Evolutionary conservation across 2,329 filamentous ascomycete genomes (phyloP).

Genomic region (Fusarium cyanostomum): DNA sequence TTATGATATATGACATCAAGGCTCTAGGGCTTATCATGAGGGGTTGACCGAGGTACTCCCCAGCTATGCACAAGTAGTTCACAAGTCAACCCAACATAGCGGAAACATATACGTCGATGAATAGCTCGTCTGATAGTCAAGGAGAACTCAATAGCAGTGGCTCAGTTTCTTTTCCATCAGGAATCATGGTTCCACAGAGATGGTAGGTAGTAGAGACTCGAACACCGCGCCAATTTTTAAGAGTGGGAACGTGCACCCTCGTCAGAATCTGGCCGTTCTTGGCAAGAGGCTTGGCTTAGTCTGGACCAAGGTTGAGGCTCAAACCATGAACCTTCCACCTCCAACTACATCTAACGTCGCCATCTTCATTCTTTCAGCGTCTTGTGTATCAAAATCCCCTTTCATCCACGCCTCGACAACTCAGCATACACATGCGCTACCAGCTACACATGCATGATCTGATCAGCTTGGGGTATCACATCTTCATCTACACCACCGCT

Average conservation of each 20-base stretch:
- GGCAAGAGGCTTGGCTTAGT: conserved; percentile 17
- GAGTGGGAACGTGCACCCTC: conserved; percentile 14
- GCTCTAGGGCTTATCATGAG: too few species aligned
- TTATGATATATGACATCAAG: too few species aligned
- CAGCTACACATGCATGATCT: not conserved
- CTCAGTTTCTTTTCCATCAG: not conserved
- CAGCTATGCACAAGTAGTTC: too few species aligned
- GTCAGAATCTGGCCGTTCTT: conserved; percentile 13
- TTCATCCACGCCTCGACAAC: not conserved
- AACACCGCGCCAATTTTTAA: not conserved
- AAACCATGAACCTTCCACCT: conserved; percentile 14
- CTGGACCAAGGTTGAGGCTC: conserved; percentile 10
- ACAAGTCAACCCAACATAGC: too few species aligned
- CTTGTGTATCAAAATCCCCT: too few species aligned
- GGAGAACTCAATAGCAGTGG: too few species aligned
- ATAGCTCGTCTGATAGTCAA: too few species aligned
- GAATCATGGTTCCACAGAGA: not conserved
- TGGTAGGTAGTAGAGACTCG: too few species aligned
- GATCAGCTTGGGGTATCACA: conserved; percentile 18
- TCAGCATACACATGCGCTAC: not conserved
- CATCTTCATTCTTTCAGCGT: not conserved
- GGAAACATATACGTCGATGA: too few species aligned
- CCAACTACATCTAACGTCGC: not conserved
- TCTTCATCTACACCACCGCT: not conserved
- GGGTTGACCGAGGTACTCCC: too few species aligned